phyloP scores from a whole-genome alignment of 2,329 filamentous ascomycete genomes.

The Alternaria hordeiaustralica region DNA sequence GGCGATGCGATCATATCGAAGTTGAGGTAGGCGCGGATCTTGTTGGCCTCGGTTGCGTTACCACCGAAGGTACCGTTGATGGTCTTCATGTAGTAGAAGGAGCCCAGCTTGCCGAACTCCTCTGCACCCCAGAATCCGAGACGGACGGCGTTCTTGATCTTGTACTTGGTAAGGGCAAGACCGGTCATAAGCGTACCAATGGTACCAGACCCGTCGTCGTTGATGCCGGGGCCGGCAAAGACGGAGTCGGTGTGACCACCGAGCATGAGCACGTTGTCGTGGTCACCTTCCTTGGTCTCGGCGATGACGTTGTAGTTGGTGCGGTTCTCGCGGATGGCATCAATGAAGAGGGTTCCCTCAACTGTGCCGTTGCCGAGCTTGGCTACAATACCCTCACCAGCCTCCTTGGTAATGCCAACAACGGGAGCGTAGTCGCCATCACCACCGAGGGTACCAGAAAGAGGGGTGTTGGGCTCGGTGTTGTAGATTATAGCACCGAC shows the following conservation, averaged over 20 bases:
- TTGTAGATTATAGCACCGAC: constrained; percentile 75
- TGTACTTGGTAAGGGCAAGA: constrained; percentile 49
- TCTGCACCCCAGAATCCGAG: constrained; percentile 52
- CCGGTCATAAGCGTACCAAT: constrained; percentile 49
- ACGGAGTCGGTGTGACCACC: constrained; percentile 52
- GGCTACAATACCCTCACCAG: constrained; percentile 63
- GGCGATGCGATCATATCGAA: constrained; percentile 53
- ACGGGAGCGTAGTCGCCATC: constrained; percentile 65
- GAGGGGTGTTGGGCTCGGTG: constrained; percentile 62
- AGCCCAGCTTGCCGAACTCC: constrained; percentile 50
- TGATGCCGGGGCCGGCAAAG: constrained; percentile 52
- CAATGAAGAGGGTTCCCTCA: constrained; percentile 45
- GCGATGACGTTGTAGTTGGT: constrained; percentile 53
- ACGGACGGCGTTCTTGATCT: constrained; percentile 49
- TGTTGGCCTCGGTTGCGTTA: constrained; percentile 39
- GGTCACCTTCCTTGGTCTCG: constrained; percentile 50
- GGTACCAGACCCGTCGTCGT: constrained; percentile 52
- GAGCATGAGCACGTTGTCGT: constrained; percentile 50
- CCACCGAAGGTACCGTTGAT: constrained; percentile 43
- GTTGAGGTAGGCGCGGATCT: constrained; percentile 52
- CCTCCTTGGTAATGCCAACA: constrained; percentile 68
- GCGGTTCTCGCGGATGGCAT: constrained; percentile 54
- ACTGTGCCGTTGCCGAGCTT: constrained; percentile 57
- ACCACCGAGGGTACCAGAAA: constrained; percentile 71
- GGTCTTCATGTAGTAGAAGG: constrained; percentile 47